Evolutionary conservation across 805 yeast species (phyloP).

Genomic region (Saccharomycopsis fibuligera): DNA sequence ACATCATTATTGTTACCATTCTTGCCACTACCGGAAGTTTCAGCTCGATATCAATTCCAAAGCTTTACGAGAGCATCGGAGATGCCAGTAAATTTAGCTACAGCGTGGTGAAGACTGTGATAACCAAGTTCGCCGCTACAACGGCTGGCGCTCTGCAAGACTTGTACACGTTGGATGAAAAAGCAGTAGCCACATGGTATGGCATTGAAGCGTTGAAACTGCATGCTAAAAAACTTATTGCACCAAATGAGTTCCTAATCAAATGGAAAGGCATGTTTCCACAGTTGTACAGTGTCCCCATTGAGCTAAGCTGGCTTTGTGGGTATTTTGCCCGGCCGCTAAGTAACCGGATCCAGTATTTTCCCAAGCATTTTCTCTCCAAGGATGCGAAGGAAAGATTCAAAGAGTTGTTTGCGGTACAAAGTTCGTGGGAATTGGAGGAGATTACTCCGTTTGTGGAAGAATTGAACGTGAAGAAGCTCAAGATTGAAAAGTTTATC

Average conservation of each 20-base stretch:
- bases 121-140: slow-evolving; percentile 20
- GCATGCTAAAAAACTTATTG: slow-evolving; percentile 29
- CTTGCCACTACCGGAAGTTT: slow-evolving; percentile 16
- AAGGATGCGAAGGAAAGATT: slow-evolving; percentile 43
- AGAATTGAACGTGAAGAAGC: slow-evolving; percentile 42
- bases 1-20: slow-evolving; percentile 16
- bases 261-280: slow-evolving; percentile 62
- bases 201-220: slow-evolving; percentile 48
- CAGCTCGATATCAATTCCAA: background rate
- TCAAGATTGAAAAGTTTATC: slow-evolving; percentile 51
- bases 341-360: slow-evolving; percentile 41
- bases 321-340: slow-evolving; percentile 51
- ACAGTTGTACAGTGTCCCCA: slow-evolving; percentile 51
- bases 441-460: slow-evolving; percentile 61
- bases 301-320: slow-evolving; percentile 45
- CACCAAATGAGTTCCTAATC: slow-evolving; percentile 50
- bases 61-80: background rate
- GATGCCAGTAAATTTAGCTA: background rate
- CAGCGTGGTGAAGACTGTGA: slow-evolving; percentile 9
- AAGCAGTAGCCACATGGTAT: slow-evolving; percentile 49
- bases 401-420: slow-evolving; percentile 44
- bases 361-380: slow-evolving; percentile 46
- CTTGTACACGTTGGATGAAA: slow-evolving; percentile 36
- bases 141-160: background rate
- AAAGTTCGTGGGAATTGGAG: slow-evolving; percentile 52